These are phyloP conservation scores for Tulasnella sp. DNA, from an alignment of 768 basidiomycete species.

Conservation along the genomic window DNA sequence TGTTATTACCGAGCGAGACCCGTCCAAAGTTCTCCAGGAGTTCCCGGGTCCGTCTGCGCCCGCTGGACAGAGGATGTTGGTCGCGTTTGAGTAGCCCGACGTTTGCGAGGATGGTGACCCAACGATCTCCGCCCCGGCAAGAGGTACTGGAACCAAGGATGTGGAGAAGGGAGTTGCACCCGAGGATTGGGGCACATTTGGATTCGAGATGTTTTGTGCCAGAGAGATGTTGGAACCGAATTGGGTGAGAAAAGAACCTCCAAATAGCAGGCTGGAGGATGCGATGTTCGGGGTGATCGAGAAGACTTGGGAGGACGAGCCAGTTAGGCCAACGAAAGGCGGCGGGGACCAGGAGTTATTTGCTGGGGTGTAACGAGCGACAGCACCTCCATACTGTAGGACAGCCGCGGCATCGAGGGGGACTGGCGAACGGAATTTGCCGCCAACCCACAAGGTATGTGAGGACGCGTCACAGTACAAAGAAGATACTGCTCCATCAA, in stretches of 20 bases:
- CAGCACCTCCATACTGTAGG: constrained; percentile 42
- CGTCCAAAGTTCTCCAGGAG: constrained; percentile 80
- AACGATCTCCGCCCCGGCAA: constrained; percentile 52
- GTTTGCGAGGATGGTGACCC: constrained; percentile 60
- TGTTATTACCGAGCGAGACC: constrained; percentile 66
- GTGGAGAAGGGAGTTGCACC: constrained; percentile 84
- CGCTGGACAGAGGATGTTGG: constrained; percentile 78
- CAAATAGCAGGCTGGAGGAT: constrained; percentile 72
- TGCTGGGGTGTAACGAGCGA: constrained; percentile 68
- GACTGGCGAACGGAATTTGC: constrained; percentile 48
- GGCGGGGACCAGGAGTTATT: constrained; percentile 67
- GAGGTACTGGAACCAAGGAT: constrained; percentile 77
- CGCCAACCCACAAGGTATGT: constrained; percentile 73
- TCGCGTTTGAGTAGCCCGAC: constrained; percentile 58
- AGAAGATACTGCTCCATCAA: constrained; percentile 69
- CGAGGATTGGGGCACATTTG: constrained; percentile 76
- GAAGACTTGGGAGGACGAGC: constrained; percentile 61
- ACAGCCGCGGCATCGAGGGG: constrained; percentile 51
- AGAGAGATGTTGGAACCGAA: constrained; percentile 53
- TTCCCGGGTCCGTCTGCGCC: constrained; percentile 73
- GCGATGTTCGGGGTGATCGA: constrained; percentile 75
- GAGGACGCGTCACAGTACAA: constrained; percentile 70
- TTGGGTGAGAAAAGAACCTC: constrained; percentile 79
- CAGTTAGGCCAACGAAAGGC: constrained; percentile 77
- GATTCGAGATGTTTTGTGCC: constrained; percentile 60